Evolutionary conservation across 2,329 filamentous ascomycete species (phyloP).

Genomic region (Chaetomiaceae sp.): DNA sequence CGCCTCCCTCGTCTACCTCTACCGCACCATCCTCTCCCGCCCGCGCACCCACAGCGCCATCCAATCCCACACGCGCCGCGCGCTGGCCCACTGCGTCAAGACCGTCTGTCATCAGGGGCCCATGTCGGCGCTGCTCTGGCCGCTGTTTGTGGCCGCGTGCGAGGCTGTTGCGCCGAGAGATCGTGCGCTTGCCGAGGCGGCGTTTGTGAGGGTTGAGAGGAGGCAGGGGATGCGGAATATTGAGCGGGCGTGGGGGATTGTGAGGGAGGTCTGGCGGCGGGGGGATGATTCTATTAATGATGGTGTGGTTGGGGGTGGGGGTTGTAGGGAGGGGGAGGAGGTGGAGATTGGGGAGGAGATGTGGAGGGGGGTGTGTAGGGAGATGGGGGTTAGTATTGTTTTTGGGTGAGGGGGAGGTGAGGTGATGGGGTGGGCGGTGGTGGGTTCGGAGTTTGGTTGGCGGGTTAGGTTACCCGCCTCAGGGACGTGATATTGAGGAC

Average conservation of each 20-base stretch:
- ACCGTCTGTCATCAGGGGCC: constrained; percentile 53
- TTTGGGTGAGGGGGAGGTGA: constrained; percentile 43
- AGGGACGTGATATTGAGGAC: no score
- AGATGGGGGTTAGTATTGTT: constrained; percentile 55
- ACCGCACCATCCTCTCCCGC: constrained; percentile 49
- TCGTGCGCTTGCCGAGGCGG: constrained; percentile 44
- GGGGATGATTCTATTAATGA: constrained; percentile 35
- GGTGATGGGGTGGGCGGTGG: not conserved
- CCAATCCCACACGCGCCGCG: constrained; percentile 47
- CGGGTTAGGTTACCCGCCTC: no score
- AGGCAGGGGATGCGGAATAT: constrained; percentile 64
- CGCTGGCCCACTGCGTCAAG: constrained; percentile 49
- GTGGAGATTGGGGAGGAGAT: constrained; percentile 34
- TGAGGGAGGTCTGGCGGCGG: constrained; percentile 57
- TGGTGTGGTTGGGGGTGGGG: constrained; percentile 10
- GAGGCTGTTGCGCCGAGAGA: constrained; percentile 50
- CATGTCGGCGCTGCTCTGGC: constrained; percentile 61
- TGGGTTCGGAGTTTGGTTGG: not conserved
- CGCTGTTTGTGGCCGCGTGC: constrained; percentile 58
- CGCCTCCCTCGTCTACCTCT: constrained; percentile 53
- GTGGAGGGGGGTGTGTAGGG: constrained; percentile 53
- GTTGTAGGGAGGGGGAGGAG: constrained; percentile 18
- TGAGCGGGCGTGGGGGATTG: constrained; percentile 54
- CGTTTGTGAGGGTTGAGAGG: constrained; percentile 49
- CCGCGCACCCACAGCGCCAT: constrained; percentile 45